Percentiles rank a stretch among this genome's conserved stretches.
Evolutionary conservation across 1,284 basidiomycete species (phyloP).

Genomic region (Inonotus obliquus): DNA sequence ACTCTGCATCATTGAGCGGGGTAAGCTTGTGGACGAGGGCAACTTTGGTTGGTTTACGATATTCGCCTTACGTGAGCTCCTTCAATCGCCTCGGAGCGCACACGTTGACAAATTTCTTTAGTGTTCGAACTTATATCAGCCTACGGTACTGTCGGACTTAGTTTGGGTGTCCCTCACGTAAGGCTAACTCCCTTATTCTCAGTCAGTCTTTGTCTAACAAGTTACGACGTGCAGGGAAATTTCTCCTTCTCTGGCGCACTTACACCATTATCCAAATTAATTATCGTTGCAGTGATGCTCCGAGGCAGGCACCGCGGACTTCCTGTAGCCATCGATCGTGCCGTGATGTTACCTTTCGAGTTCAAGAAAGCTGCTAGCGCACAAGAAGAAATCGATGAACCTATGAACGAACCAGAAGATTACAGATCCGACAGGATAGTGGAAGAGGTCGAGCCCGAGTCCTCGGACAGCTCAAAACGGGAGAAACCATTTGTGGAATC

Average conservation of each 20-base stretch:
- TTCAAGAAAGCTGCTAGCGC: constrained; percentile 28
- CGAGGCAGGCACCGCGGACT: constrained; percentile 89
- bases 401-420: neutral
- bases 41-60: constrained; percentile 72
- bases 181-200: constrained; percentile 23
- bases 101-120: constrained; percentile 28
- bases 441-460: neutral
- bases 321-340: constrained; percentile 86
- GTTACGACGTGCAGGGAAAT: constrained; percentile 43
- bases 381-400: neutral
- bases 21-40: constrained; percentile 48
- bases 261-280: constrained; percentile 79
- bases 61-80: constrained; percentile 60
- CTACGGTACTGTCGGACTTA: constrained; percentile 88
- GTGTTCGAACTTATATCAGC: constrained; percentile 89
- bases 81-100: constrained; percentile 1
- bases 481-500: neutral
- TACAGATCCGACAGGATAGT: neutral
- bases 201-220: neutral
- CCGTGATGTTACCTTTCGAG: constrained; percentile 70
- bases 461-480: neutral
- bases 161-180: constrained; percentile 63
- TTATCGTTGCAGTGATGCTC: constrained; percentile 85
- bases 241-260: constrained; percentile 82
- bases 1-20: constrained; percentile 83